Percentiles rank a stretch among this genome's conserved stretches.
These are phyloP conservation scores for Stephanodiscus triporus DNA, from an alignment of 108 stramenopile genomes.

Conservation along the genomic window DNA sequence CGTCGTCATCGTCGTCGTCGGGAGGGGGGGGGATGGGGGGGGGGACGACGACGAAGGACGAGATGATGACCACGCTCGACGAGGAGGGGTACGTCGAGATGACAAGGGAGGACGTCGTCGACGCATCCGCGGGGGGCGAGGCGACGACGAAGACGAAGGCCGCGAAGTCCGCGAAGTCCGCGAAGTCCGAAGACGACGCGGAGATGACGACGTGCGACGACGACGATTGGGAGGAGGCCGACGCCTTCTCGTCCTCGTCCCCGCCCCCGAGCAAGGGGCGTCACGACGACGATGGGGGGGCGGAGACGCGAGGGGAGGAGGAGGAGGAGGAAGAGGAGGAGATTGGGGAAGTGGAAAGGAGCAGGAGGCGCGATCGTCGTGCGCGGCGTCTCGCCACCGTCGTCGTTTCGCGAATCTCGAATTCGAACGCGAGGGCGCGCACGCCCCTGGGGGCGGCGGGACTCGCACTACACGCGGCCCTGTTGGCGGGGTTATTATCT, in stretches of 20 bases:
- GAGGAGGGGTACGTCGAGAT: constrained; percentile 43
- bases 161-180: too few relatives aligned
- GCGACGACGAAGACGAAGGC: neutral
- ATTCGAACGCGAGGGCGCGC: constrained; percentile 41
- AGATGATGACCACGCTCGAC: neutral
- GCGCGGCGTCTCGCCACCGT: constrained; percentile 24
- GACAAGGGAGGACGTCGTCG: constrained; percentile 36
- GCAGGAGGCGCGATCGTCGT: neutral
- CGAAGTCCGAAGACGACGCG: too few relatives aligned
- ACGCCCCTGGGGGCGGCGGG: constrained; percentile 71
- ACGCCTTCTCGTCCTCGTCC: neutral
- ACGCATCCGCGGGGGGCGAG: neutral
- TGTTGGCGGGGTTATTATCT: constrained; percentile 27
- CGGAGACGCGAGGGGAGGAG: neutral
- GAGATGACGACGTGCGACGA: neutral
- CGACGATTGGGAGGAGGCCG: constrained; percentile 47
- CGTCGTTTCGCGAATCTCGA: constrained; percentile 56
- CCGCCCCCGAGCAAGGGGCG: neutral
- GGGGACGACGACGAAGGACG: constrained; percentile 27
- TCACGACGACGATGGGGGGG: constrained; percentile 23
- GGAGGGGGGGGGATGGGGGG: neutral
- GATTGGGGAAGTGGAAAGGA: neutral
- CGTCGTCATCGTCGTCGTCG: neutral
- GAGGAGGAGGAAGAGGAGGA: neutral
- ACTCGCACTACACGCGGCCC: constrained; percentile 64